A percentile compares a stretch with the other conserved stretches of the same genome.
These are phyloP conservation scores for Gentiana straminea DNA, from an alignment of 257 asterid species.

Conservation along the genomic window DNA sequence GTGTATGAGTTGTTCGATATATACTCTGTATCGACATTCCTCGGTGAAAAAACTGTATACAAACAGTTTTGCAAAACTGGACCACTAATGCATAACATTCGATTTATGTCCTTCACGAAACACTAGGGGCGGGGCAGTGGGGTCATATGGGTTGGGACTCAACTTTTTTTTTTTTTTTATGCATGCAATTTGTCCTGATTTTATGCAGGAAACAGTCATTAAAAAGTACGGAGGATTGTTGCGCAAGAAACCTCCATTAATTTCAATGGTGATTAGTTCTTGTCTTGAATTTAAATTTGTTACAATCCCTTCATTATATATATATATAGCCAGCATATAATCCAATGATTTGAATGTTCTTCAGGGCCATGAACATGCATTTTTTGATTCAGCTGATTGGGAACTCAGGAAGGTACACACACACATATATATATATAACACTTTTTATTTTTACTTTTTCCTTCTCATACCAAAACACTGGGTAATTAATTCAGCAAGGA, in stretches of 20 bases:
- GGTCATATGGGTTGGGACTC: neutral
- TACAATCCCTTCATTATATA: neutral
- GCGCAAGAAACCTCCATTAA: slow-evolving; percentile 56
- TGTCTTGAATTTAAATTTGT: neutral
- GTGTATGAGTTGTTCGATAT: too few species aligned
- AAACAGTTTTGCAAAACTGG: too few species aligned
- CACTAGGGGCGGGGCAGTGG: neutral
- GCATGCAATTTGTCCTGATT: neutral
- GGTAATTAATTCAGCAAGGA: slow-evolving; percentile 24
- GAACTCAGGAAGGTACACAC: slow-evolving; percentile 61
- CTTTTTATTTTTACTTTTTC: neutral
- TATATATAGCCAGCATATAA: too few species aligned
- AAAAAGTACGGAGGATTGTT: slow-evolving; percentile 63
- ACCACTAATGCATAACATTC: too few species aligned
- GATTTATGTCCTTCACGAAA: too few species aligned
- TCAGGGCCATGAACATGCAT: slow-evolving; percentile 82
- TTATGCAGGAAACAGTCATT: slow-evolving; percentile 48
- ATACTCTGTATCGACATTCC: too few species aligned
- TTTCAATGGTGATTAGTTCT: slow-evolving; percentile 39
- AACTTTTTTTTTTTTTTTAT: neutral
- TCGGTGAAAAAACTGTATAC: too few species aligned
- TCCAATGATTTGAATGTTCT: neutral
- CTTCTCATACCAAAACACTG: neutral
- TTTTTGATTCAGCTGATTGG: slow-evolving; percentile 93
- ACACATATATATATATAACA: too few species aligned